Base-by-base conservation (phyloP, 2,329 filamentous ascomycete species). In the Stagonosporopsis cucurbitacearum region DNA sequence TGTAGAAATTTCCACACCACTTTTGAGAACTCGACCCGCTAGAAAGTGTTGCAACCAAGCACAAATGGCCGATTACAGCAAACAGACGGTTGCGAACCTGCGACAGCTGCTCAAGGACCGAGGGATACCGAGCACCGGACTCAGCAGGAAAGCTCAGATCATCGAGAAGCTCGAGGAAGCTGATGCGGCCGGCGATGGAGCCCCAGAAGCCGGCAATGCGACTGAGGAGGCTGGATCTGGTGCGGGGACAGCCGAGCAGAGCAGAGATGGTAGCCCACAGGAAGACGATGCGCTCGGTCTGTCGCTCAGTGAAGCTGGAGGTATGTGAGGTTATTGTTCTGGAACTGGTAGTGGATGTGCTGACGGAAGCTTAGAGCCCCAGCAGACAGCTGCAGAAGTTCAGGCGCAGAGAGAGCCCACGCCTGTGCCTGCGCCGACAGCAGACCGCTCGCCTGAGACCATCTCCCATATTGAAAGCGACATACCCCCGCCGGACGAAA, bases 121-220 rank as follows among this genome's bases (percentile, higher is more conserved):
- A 45, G 72, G 73, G 41, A 80, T 82, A 52, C 69, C 79, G 1
- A 72, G 73, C 22, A 78, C 78, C 0, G 78, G 79, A 22, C 66
- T 82, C 26, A 78, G 78, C 46, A 71, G 79, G 43, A 82, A 82
- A 65, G 76, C 78, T 54, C 77, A 81, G 55, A 79, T 79, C 43
- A 71, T 82, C 30, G 79, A 81, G 54, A 79, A 76, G 60, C 69
- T 82, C 8, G 67, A 76, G 50, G 74, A 71, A 60, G 57, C 59
- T 47, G 70, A 71, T 37, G 48, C 13, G 19, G 53, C 54, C 8
- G 54, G 36, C 25, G 35, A 47, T 11, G 60, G 59, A 53, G 54
- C 59, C 17, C n/a, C 36, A 12, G 50, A 36, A 23, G 42, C 59
- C 33, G 55, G 42, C 36, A 60, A 67, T 46, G 53, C 40, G 12